Percentiles rank a stretch among this genome's conserved stretches.
phyloP scores from a whole-genome alignment of 306 rosid genomes.

The Fagus crenata region DNA sequence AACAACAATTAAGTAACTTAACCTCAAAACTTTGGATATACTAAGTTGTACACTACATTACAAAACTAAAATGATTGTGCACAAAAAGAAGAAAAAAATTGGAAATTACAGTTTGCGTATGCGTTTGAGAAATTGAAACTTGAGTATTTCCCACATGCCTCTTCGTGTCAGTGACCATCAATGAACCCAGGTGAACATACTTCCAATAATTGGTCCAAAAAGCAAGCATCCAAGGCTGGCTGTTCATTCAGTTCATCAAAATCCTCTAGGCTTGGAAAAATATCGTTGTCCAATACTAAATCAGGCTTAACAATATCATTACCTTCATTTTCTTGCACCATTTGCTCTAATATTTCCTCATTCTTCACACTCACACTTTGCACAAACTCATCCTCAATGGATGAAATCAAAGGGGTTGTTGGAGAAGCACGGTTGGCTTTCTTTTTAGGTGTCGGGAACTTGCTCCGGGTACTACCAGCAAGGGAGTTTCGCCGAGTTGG shows the following conservation, averaged over 20 bases:
- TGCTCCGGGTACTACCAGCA: constrained; percentile 50
- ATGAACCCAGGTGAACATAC: constrained; percentile 27
- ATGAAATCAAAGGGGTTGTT: constrained; percentile 6
- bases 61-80: background rate
- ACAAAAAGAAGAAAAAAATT: background rate
- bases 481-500: constrained; percentile 61
- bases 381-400: constrained; percentile 24
- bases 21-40: too few relatives aligned
- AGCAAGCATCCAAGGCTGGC: constrained; percentile 29
- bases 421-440: constrained; percentile 11
- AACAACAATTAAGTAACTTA: too few relatives aligned
- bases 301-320: background rate
- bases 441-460: constrained; percentile 20
- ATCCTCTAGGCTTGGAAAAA: constrained; percentile 42
- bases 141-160: background rate
- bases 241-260: constrained; percentile 27
- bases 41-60: background rate
- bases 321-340: constrained; percentile 23
- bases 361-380: constrained; percentile 18
- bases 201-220: constrained; percentile 24
- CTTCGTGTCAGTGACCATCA: constrained; percentile 29
- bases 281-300: constrained; percentile 25
- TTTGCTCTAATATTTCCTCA: constrained; percentile 22
- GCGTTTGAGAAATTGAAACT: background rate
- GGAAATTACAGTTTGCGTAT: background rate